Percentiles rank a stretch among this genome's conserved stretches.
phyloP scores from a whole-genome alignment of 495 filamentous ascomycete genomes.

The Apiosordaria backusii region DNA sequence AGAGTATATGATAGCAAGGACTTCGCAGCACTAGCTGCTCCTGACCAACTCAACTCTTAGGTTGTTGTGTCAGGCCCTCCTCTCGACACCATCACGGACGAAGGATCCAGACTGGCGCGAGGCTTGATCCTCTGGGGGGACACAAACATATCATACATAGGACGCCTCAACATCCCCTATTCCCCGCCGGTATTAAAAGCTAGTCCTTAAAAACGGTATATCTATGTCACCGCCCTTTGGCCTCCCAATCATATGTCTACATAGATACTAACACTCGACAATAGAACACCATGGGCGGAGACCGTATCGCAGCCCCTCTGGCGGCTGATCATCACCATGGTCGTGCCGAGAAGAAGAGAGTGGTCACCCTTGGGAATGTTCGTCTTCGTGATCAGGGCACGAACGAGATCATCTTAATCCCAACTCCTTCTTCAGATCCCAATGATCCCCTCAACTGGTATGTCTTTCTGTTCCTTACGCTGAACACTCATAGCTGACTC shows the following conservation, averaged over 20 bases:
- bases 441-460: constrained; percentile 59
- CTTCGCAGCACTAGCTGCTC: not conserved
- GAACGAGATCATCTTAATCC: constrained; percentile 52
- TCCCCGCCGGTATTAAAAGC: not conserved
- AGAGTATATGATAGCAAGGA: not conserved
- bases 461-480: not conserved
- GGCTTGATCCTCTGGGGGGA: not conserved
- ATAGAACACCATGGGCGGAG: constrained; percentile 11
- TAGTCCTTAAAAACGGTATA: not conserved
- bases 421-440: constrained; percentile 56
- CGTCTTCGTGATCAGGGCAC: constrained; percentile 49
- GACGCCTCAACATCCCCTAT: not conserved
- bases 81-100: not conserved
- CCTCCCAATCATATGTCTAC: not conserved
- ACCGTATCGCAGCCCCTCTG: constrained; percentile 21
- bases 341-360: constrained; percentile 17
- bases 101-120: not conserved
- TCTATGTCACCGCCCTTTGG: not conserved
- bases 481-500: constrained; percentile 2
- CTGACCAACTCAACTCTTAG: not conserved
- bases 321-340: constrained; percentile 19
- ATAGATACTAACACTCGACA: not conserved
- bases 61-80: not conserved
- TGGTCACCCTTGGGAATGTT: constrained; percentile 44
- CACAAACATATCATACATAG: not conserved